Evolutionary conservation across 805 yeast species (phyloP).

Genomic region (Millerozyma acaciae): DNA sequence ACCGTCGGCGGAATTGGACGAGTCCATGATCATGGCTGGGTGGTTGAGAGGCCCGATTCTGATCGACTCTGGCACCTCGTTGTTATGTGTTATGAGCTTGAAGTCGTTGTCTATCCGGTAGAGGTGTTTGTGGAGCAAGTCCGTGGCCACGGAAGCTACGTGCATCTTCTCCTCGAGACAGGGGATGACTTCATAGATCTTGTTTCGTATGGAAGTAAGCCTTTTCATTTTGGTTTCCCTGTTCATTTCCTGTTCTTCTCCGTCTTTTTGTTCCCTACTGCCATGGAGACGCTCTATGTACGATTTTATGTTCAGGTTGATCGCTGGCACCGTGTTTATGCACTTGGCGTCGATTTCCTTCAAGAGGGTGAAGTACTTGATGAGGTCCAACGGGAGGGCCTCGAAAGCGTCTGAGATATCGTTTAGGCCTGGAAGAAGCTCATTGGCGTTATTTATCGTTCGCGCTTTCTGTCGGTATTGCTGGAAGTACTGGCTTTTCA

Average conservation of each 20-base stretch:
- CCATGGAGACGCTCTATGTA: constrained; percentile 29
- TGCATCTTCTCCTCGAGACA: constrained; percentile 96
- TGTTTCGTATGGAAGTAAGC: constrained; percentile 38
- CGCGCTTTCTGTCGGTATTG: constrained; percentile 33
- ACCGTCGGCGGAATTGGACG: constrained; percentile 39
- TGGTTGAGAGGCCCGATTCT: constrained; percentile 79
- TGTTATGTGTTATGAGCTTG: constrained; percentile 61
- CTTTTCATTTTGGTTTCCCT: constrained; percentile 13
- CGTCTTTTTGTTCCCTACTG: not conserved
- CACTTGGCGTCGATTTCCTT: constrained; percentile 96
- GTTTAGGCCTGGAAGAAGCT: constrained; percentile 72
- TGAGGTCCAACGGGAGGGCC: constrained; percentile 79
- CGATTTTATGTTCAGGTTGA: constrained; percentile 52
- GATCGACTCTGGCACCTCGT: constrained; percentile 78
- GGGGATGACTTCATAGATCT: constrained; percentile 72
- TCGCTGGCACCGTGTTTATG: constrained; percentile 64
- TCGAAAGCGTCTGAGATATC: constrained; percentile 89
- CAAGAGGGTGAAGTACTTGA: constrained; percentile 79
- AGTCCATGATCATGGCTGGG: constrained; percentile 79
- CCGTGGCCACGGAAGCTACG: constrained; percentile 88
- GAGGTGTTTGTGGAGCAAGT: constrained; percentile 63
- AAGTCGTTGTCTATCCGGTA: constrained; percentile 76
- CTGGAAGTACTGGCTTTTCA: constrained; percentile 18
- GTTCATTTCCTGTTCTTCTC: constrained; percentile 27
- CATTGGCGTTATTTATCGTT: constrained; percentile 30